A percentile compares a stretch with the other conserved stretches of the same genome.
phyloP scores from a whole-genome alignment of 2,329 filamentous ascomycete species.

The Cordyceps tenuipes region DNA sequence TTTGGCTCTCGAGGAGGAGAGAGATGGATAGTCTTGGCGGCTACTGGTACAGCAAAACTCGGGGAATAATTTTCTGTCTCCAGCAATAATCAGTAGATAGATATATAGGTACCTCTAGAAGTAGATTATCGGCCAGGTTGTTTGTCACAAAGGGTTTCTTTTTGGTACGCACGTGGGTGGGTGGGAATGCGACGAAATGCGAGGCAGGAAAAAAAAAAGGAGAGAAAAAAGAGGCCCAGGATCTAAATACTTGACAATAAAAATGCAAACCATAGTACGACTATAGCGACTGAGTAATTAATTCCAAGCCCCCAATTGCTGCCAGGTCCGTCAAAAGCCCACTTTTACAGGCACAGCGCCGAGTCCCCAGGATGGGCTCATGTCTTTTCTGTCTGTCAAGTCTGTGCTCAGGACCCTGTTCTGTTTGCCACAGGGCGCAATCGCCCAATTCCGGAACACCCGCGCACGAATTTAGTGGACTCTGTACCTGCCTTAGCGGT shows the following conservation, averaged over 20 bases:
- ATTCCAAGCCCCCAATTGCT: not conserved
- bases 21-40: too few relatives aligned
- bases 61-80: too few relatives aligned
- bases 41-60: too few relatives aligned
- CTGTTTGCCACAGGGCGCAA: not conserved
- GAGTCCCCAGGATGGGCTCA: not conserved
- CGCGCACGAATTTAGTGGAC: too few relatives aligned
- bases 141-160: too few relatives aligned
- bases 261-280: not conserved
- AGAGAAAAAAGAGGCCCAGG: not conserved
- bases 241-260: not conserved
- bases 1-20: too few relatives aligned
- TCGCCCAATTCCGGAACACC: too few relatives aligned
- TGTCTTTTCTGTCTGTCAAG: not conserved
- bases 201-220: not conserved
- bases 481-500: not conserved
- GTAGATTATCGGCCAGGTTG: too few relatives aligned
- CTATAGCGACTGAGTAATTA: not conserved
- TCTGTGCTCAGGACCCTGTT: constrained; percentile 4
- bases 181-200: not conserved
- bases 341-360: constrained; percentile 3
- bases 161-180: not conserved
- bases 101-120: too few relatives aligned
- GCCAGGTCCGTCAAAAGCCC: not conserved
- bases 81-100: too few relatives aligned